Conservation (phyloP, 2,329 filamentous ascomycete genomes). For the Proliferodiscus dingleyae region DNA sequence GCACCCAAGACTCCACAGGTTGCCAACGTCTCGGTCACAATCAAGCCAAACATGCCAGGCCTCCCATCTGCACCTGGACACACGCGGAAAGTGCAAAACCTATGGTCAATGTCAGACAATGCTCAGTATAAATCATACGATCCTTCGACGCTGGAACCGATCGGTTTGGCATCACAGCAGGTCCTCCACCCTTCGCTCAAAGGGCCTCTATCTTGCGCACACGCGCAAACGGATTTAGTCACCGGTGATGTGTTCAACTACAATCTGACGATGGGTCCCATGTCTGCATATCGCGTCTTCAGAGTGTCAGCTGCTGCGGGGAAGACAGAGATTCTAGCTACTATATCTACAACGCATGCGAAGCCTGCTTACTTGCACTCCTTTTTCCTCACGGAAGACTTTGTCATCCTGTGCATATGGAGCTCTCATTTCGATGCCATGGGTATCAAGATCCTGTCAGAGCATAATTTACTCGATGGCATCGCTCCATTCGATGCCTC, state of each 20-base stretch:
- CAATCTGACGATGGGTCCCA: conserved; percentile 62
- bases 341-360: conserved; percentile 46
- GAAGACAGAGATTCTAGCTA: conserved; percentile 66
- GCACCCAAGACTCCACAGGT: background rate
- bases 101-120: background rate
- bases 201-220: conserved; percentile 64
- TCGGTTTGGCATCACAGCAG: conserved; percentile 56
- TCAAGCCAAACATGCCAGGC: conserved; percentile 3
- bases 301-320: conserved; percentile 57
- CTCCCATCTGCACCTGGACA: background rate
- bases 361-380: conserved; percentile 76
- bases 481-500: conserved; percentile 58
- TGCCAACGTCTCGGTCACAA: conserved; percentile 1
- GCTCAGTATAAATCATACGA: conserved; percentile 34
- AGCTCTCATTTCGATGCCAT: conserved; percentile 53
- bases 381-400: conserved; percentile 66
- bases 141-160: conserved; percentile 66
- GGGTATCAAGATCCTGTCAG: conserved; percentile 58
- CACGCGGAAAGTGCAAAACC: background rate
- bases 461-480: conserved; percentile 63
- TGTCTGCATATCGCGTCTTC: conserved; percentile 65
- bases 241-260: conserved; percentile 79
- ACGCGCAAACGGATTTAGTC: conserved; percentile 64
- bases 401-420: conserved; percentile 70
- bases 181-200: conserved; percentile 62